Base-by-base conservation (phyloP, 2,329 filamentous ascomycete genomes). In the Cercospora citrullina region DNA sequence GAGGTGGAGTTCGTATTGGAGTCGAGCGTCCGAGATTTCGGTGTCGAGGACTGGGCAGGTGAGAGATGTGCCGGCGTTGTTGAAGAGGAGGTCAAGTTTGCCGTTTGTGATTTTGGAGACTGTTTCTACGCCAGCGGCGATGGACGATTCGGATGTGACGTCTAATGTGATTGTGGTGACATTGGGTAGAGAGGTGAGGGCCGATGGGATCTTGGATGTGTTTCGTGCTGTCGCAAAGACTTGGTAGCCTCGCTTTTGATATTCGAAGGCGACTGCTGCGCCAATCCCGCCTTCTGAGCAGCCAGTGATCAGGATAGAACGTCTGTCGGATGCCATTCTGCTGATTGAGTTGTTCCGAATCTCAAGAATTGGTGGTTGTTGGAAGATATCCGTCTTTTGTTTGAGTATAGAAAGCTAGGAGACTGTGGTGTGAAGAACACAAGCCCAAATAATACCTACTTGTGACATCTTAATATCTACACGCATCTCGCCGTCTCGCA, bases 1-100 rank as follows among this genome's bases (percentile, higher is more conserved):
- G 28, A 86, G 72, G 67, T 87, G 87, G 63, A 85, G 80, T 60
- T 84, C 81, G 72, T 80, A 83, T 30, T 80, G 79, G 30, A 71
- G 72, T 80, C 82, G 84, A 79, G 83, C 87, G 12, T 81, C 80
- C 4, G 77, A 75, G 2, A 72, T 65, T 21, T 74, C 70, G 2
- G 67, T 70, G 14, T 77, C 76, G 5, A 69, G 70, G 3, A 77
- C 58, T 0, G 72, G 73, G 16, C 63, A 69, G 64, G 71, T 78
- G 8, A 69, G 67, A 4, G 75, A 75, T 1, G 73, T 72, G 1
- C 82, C 83, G 0, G 83, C 83, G 64, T 85, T 85, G 74, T 85
- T 84, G 68, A 84, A 72, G 1, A 85, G 76, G 39, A 85, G 74
- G 67, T 86, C 82, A 8, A 85, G 73, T 69, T 75, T 69, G 7